A percentile compares a stretch with the other conserved stretches of the same genome.
These are phyloP conservation scores for Wickerhamomyces bovis DNA, from an alignment of 805 yeast species.

Conservation along the genomic window DNA sequence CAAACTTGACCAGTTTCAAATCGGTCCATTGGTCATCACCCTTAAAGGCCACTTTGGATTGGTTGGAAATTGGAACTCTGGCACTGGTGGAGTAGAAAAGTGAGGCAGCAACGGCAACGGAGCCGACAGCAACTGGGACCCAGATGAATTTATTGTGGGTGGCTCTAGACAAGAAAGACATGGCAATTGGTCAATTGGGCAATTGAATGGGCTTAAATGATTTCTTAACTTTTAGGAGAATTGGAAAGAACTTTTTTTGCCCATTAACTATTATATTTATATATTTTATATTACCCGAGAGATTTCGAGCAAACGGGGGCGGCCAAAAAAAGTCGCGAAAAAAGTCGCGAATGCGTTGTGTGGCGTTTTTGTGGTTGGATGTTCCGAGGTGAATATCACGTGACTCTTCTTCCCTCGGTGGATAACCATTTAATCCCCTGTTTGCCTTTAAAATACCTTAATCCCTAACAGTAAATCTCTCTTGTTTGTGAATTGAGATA, in stretches of 20 bases:
- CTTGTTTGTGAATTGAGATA: too few species aligned
- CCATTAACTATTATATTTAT: too few species aligned
- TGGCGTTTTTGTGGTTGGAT: too few species aligned
- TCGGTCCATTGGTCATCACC: conserved; percentile 71
- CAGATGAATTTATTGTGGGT: conserved; percentile 12
- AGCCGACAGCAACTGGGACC: conserved; percentile 39
- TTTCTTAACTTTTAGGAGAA: neutral
- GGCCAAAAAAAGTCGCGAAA: too few species aligned
- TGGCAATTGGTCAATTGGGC: conserved; percentile 3
- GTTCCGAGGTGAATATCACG: too few species aligned
- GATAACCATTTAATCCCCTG: too few species aligned
- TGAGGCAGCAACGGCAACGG: conserved; percentile 40
- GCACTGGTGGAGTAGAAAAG: conserved; percentile 25
- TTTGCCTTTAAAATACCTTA: too few species aligned
- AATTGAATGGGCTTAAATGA: neutral
- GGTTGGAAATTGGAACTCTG: conserved; percentile 26
- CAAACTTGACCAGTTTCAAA: conserved; percentile 45
- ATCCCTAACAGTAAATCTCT: too few species aligned
- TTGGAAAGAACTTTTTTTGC: neutral
- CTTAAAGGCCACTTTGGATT: conserved; percentile 42
- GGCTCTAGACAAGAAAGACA: conserved; percentile 24
- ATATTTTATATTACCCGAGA: neutral
- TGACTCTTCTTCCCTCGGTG: too few species aligned
- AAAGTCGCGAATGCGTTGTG: neutral
- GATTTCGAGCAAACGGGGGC: neutral